Conservation (phyloP, 148 eudicot genomes). For the Cornus kousa region DNA sequence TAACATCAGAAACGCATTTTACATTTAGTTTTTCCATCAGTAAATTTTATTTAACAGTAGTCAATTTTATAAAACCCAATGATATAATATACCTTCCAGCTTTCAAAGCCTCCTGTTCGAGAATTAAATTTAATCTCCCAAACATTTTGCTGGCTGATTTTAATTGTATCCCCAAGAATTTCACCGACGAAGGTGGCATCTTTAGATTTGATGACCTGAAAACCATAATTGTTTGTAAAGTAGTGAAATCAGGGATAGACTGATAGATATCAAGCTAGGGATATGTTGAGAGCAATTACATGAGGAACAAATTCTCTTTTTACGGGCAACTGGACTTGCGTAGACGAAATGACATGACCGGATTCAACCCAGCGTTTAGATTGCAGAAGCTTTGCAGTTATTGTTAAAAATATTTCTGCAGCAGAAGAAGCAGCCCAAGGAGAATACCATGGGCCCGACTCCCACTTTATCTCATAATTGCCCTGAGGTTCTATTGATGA, state of each 20-base stretch:
- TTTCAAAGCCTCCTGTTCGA: constrained; percentile 60
- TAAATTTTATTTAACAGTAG: background rate
- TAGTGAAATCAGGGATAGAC: background rate
- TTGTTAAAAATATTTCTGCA: constrained; percentile 66
- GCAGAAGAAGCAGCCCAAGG: constrained; percentile 54
- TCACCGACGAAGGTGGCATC: constrained; percentile 37
- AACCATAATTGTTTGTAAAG: constrained; percentile 5
- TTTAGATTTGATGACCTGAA: constrained; percentile 47
- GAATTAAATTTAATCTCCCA: constrained; percentile 66
- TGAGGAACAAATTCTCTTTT: constrained; percentile 46
- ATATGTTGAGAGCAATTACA: constrained; percentile 34
- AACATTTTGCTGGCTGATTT: constrained; percentile 37
- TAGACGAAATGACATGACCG: constrained; percentile 77
- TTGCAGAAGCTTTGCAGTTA: constrained; percentile 54
- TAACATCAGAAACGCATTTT: background rate
- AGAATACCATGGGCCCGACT: constrained; percentile 72
- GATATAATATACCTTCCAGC: constrained; percentile 74
- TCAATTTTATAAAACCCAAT: constrained; percentile 3
- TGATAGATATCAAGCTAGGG: background rate
- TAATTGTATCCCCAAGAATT: constrained; percentile 48
- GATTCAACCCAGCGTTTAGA: constrained; percentile 76
- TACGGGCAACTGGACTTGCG: constrained; percentile 70
- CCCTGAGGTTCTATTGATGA: constrained; percentile 60
- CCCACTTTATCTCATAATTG: constrained; percentile 52
- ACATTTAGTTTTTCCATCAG: background rate